Evolutionary conservation across 371 early-diverging fungal species (phyloP), one percentile per base, ranked within the genome.

Genomic region (Mucor sp.): DNA sequence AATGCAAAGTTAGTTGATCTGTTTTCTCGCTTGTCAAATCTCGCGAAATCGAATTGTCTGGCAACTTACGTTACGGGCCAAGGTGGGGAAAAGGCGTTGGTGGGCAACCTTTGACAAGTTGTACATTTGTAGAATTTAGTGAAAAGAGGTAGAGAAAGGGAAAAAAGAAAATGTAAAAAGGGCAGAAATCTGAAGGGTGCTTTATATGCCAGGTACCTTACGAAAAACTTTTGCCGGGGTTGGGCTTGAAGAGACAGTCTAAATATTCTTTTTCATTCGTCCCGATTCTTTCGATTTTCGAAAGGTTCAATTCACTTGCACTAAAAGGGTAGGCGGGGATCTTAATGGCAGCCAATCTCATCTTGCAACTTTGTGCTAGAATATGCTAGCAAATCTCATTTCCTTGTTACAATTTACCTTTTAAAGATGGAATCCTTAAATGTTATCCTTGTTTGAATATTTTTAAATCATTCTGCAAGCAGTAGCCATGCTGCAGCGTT

Each of bases 51-150:
- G 25, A 27, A n/a, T 21, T 28, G 37, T 12, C 8, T 28, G 5
- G 6, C 17, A 28, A 67, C 80, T 76, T 70, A 67, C 70, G 60
- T 74, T 72, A 62, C 68, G 78, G 50, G 72, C 53, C 56, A 76
- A 64, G 33, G 76, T 70, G 60, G 76, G 76, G 63, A 73, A 65
- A 61, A 72, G 67, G 48, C 76, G 76, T 63, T 68, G 67, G 60
- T 68, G 70, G 39, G 76, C 70, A 72, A 74, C 71, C 70, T 78
- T 74, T 41, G 77, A 69, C 35, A 81, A 70, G 68, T 76, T 75
- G 75, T 81, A 81, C 81, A 81, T 80, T 23, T 76, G 59, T 43
- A 11, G 12, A 53, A 44, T 58, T 53, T 47, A 58, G 62, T 53
- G 25, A 64, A n/a, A 63, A 63, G 61, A 59, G 61, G 63, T 50